These are phyloP conservation scores for Paulownia fortunei DNA, from an alignment of 257 asterid species.

Conservation along the genomic window DNA sequence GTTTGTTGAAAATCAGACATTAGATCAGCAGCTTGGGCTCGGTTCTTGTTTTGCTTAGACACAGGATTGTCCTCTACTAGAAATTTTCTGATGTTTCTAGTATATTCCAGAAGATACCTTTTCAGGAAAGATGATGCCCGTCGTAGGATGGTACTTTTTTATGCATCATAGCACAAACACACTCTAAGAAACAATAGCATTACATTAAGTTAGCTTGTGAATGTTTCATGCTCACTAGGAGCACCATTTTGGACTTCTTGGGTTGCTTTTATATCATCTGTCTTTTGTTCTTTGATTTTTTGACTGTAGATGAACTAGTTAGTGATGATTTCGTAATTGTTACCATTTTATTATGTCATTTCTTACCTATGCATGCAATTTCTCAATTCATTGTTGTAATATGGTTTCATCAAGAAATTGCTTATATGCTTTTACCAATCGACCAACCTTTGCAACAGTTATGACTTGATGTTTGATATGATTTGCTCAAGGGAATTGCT, in stretches of 20 bases:
- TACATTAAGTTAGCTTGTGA: slow-evolving; percentile 9
- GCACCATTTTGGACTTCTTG: not conserved
- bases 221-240: slow-evolving; percentile 12
- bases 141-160: not conserved
- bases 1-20: slow-evolving; percentile 2
- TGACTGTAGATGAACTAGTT: slow-evolving; percentile 2
- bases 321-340: not conserved
- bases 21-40: not conserved
- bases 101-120: not conserved
- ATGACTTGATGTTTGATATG: slow-evolving; percentile 21
- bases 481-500: slow-evolving; percentile 16
- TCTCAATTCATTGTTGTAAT: not conserved
- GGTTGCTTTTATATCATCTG: slow-evolving; percentile 18
- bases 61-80: not conserved
- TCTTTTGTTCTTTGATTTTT: not conserved
- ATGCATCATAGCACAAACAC: not conserved
- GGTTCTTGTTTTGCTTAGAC: not conserved
- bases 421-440: slow-evolving; percentile 14
- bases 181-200: not conserved
- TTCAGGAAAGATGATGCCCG: not conserved
- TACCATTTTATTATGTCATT: not conserved
- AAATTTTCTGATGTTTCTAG: not conserved
- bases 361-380: not conserved
- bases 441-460: slow-evolving; percentile 11
- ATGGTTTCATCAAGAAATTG: slow-evolving; percentile 2